Evolutionary conservation across 345 rosid genomes (phyloP).

Genomic region (Lenwebbia sp.): DNA sequence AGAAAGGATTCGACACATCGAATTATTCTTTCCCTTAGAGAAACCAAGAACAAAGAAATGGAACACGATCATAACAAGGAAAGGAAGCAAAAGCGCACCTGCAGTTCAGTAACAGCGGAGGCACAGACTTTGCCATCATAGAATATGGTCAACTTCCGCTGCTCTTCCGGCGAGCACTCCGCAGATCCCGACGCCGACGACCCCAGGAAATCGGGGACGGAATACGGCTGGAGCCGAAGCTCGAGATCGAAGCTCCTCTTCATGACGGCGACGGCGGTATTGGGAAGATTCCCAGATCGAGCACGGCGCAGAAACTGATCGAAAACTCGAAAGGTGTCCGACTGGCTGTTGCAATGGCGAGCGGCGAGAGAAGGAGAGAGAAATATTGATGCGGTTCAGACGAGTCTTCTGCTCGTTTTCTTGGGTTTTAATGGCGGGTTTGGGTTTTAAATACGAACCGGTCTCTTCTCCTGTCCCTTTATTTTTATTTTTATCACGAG

Average conservation of each 20-base stretch:
- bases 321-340: neutral
- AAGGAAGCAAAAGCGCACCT: neutral
- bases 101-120: constrained; percentile 7
- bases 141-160: constrained; percentile 12
- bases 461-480: neutral
- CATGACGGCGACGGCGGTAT: neutral
- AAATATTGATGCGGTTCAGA: neutral
- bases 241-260: constrained; percentile 1
- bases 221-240: neutral
- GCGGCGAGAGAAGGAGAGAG: neutral
- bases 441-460: neutral
- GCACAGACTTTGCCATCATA: constrained; percentile 14
- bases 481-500: neutral
- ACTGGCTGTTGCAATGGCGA: neutral
- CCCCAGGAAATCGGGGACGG: neutral
- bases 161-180: neutral
- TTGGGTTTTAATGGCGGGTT: neutral
- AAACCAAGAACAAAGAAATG: neutral
- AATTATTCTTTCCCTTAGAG: too few relatives aligned
- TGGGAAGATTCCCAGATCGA: neutral
- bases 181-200: neutral
- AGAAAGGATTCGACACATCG: neutral
- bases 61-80: neutral
- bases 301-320: neutral
- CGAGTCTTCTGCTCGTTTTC: neutral